Evolutionary conservation across 345 rosid species (phyloP).

Genomic region (Brassica incana): DNA sequence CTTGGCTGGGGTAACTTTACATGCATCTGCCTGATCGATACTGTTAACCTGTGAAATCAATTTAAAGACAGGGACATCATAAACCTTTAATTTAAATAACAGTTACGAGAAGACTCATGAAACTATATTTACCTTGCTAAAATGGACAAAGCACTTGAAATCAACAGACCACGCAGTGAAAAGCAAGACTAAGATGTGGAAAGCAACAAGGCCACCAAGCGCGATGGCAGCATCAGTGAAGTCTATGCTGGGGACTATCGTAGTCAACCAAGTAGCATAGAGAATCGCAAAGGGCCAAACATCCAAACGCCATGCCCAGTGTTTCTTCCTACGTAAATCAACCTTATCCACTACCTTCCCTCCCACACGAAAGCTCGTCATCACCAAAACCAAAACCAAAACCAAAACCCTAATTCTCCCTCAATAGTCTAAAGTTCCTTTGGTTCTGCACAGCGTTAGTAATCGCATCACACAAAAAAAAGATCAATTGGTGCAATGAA

Average conservation of each 20-base stretch:
- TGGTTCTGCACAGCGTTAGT: constrained; percentile 18
- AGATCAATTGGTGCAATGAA: neutral
- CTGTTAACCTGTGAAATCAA: constrained; percentile 52
- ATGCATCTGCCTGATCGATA: constrained; percentile 75
- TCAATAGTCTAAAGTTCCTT: constrained; percentile 5
- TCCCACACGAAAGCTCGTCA: constrained; percentile 74
- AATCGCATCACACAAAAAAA: constrained; percentile 8
- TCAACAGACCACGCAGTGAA: constrained; percentile 95
- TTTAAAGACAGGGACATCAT: too few relatives aligned
- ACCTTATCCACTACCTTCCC: constrained; percentile 94
- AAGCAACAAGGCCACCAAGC: constrained; percentile 62
- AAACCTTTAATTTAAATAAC: neutral
- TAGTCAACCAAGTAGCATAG: constrained; percentile 55
- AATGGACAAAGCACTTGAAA: constrained; percentile 83
- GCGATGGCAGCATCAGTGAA: constrained; percentile 73
- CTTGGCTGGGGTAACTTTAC: constrained; percentile 91
- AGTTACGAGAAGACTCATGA: neutral
- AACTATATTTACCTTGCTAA: constrained; percentile 45
- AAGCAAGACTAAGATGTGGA: constrained; percentile 72
- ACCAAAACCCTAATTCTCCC: neutral
- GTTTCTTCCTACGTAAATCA: constrained; percentile 75
- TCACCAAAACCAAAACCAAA: constrained; percentile 34
- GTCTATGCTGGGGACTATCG: constrained; percentile 69
- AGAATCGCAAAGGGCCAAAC: constrained; percentile 84
- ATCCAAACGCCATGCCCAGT: constrained; percentile 72